A percentile compares a stretch with the other conserved stretches of the same genome.
These are phyloP conservation scores for Pestalotiopsis sp. DNA, from an alignment of 2,329 filamentous ascomycete genomes.

Conservation along the genomic window DNA sequence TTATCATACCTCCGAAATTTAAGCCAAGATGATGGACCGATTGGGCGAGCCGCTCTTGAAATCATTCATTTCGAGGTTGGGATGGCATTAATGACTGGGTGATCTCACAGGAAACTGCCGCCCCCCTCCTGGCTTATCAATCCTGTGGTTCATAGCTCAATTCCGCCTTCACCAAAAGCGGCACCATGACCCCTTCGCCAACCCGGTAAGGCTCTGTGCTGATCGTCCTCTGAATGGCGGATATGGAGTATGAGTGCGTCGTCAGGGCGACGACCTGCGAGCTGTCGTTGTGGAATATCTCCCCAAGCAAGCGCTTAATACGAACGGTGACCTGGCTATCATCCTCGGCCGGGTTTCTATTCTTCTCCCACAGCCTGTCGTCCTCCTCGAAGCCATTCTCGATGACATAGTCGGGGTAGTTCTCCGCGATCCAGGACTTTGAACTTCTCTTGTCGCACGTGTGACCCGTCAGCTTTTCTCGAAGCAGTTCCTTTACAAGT, in stretches of 20 bases:
- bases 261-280: slow-evolving; percentile 17
- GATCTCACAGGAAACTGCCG: no score
- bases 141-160: no score
- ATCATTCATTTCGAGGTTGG: no score
- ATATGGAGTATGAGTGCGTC: slow-evolving; percentile 20
- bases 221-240: slow-evolving; percentile 11
- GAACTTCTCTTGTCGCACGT: slow-evolving; percentile 20
- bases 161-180: slow-evolving; percentile 18
- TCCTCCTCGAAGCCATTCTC: slow-evolving; percentile 15
- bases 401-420: slow-evolving; percentile 17
- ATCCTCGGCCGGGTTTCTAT: slow-evolving; percentile 7
- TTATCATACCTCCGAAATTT: no score
- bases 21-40: no score
- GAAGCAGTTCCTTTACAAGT: slow-evolving; percentile 18
- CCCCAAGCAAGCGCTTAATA: slow-evolving; percentile 18
- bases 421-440: slow-evolving; percentile 16
- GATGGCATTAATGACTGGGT: no score
- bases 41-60: no score
- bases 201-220: slow-evolving; percentile 14
- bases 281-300: slow-evolving; percentile 18
- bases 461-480: slow-evolving; percentile 19
- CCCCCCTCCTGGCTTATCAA: no score
- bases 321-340: slow-evolving; percentile 13
- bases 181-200: slow-evolving; percentile 18
- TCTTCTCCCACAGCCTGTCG: slow-evolving; percentile 15